Base-by-base conservation (phyloP, 306 rosid genomes). In the Gastrolobium bilobum region DNA sequence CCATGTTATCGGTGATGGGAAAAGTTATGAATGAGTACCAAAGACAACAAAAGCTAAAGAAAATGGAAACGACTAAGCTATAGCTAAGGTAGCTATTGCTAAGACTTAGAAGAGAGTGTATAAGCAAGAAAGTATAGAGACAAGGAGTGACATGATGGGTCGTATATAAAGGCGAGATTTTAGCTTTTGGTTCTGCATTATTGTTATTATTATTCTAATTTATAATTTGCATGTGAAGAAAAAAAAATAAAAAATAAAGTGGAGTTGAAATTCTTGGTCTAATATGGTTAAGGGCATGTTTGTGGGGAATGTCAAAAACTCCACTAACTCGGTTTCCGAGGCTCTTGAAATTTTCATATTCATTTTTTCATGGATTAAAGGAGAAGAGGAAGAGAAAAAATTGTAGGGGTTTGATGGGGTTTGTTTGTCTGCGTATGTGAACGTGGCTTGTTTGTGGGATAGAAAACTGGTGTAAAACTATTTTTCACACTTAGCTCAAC, bases 281-380 rank as follows among this genome's bases (percentile, higher is more conserved):
- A 87, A 89, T 78, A 56, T 81, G 79, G 78, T 60, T 76, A 75
- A 86, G 88, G 91, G 93, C 97, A 89, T 89, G 97, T 90, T 91
- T 91, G 96, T 91, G 98, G 97, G 97, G 90, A 93, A 83, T 79
- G 91, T 80, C 63, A 88, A 86, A 83, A 87, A 83, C 76, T 90
- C 97, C 97, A 94, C 98, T 92, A 87, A 87, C 98, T 84, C 97
- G 94, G 75, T 85, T 92, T 82, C 93, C 97, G 67, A 94, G 80
- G 97, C 93, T 83, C 87, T 85, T 83, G 96, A 96, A 92, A 76
- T 94, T 94, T 87, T 85, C 94, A 82, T 77, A 83, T 52, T 10
- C 79, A 75, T 61, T 84, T 88, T 86, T 83, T 71, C 74, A 50
- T 83, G 79, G 74, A 75, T 42, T 62, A 74, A 73, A 52, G 30